Evolutionary conservation across 2,329 filamentous ascomycete genomes (phyloP), one percentile per base, ranked within the genome.

Genomic region (Tricladium varicosporioides): DNA sequence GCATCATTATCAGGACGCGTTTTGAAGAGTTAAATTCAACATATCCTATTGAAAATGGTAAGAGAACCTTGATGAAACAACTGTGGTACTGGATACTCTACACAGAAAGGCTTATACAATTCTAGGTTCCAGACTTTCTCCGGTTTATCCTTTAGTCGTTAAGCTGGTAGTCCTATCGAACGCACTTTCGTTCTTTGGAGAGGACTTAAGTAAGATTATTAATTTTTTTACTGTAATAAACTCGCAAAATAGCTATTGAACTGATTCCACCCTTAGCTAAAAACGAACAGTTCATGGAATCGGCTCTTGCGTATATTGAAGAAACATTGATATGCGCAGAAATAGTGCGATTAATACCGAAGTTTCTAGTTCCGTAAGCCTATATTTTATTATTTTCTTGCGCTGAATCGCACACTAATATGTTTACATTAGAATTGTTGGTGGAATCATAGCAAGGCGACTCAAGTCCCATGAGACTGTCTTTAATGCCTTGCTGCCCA

Each of bases 281-380:
- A 8, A 54, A 58, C 40, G 42, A 51, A 42, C 13, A 54, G 10
- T 54, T 58, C 31, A 58, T 58, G 56, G 22, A 42, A 10, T 31
- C 56, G 13, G 56, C 46, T 7, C 14, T 51, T 5, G 8, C 5
- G 13, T 54, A 49, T 43, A 54, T 54, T n/a, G 51, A 58, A n/a
- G 42, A 54, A 27, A 51, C 48, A 10, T 36, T 58, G 13, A 31
- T 47, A 33, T 33, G 31, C 11, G 46, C 56, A 18, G 56, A 58
- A 32, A 32, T 54, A 11, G 18, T 58, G 15, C 46, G 51, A n/a
- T 40, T 58, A 27, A 15, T 54, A 10, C 56, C 56, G 15, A 50
- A 45, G 2, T 46, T 49, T 15, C 45, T 54, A 10, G 40, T 18
- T 13, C 56, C 56, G 56, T 54, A 49, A 46, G 51, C 48, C 2